Percentiles rank a stretch among this genome's conserved stretches.
These are phyloP conservation scores for Pleurotus platypus DNA, from an alignment of 768 basidiomycete species.

Conservation along the genomic window DNA sequence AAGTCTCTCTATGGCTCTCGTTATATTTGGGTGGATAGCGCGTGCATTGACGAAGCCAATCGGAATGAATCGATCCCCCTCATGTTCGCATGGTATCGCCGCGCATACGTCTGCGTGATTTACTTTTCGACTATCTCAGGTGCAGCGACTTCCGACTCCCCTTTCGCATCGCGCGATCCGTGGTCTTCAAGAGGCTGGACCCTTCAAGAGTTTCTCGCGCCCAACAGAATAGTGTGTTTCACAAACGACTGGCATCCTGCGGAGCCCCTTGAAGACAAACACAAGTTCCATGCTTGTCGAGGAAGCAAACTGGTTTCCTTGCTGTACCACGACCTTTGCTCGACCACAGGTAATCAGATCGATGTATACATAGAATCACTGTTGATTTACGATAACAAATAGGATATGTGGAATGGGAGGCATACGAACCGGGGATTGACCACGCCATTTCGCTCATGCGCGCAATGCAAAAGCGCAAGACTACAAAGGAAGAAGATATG, in stretches of 20 bases:
- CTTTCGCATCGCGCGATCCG: background rate
- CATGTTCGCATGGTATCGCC: background rate
- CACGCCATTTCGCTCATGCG: too few species aligned
- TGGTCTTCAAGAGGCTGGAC: background rate
- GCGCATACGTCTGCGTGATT: background rate
- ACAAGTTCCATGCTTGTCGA: too few species aligned
- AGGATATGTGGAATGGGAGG: too few species aligned
- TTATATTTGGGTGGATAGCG: background rate
- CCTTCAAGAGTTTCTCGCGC: background rate
- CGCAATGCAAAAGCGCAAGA: background rate
- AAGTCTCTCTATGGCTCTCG: background rate
- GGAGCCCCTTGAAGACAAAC: too few species aligned
- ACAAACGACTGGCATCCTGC: too few species aligned
- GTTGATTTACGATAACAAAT: too few species aligned
- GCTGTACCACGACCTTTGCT: too few species aligned
- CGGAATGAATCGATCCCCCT: background rate
- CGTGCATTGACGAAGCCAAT: background rate
- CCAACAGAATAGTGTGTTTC: background rate
- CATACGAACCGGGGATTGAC: too few species aligned
- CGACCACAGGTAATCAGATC: too few species aligned
- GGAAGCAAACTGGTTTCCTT: too few species aligned
- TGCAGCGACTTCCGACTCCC: too few species aligned
- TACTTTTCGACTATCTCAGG: background rate
- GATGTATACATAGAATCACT: too few species aligned
- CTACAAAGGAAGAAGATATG: background rate